These are phyloP conservation scores for Farysia itapuensis DNA, from an alignment of 1,284 basidiomycete species.

Conservation along the genomic window DNA sequence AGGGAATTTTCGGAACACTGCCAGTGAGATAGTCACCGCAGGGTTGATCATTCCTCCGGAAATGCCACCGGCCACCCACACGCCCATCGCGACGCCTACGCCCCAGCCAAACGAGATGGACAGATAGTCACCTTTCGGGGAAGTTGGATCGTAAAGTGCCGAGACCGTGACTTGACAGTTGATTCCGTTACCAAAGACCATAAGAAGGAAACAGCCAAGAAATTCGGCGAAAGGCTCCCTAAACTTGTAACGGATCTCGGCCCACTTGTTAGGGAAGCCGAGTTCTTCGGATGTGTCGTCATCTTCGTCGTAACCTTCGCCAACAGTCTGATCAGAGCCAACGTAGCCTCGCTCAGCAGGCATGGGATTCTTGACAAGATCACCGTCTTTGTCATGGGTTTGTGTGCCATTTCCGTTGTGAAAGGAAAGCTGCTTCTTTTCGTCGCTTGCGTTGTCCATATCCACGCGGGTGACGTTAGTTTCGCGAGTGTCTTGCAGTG, in stretches of 20 bases:
- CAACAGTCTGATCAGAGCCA: no score
- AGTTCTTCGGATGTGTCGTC: constrained; percentile 15
- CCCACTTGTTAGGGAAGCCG: constrained; percentile 49
- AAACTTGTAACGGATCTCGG: constrained; percentile 37
- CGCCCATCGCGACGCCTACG: constrained; percentile 49
- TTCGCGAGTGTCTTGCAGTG: constrained; percentile 3
- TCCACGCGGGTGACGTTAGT: constrained; percentile 5
- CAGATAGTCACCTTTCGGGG: constrained; percentile 39
- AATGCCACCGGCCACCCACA: constrained; percentile 50
- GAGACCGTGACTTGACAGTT: constrained; percentile 49
- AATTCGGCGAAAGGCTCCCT: constrained; percentile 50
- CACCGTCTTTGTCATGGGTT: background rate
- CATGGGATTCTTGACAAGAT: constrained; percentile 11
- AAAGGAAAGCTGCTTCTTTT: constrained; percentile 1
- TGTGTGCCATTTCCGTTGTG: constrained; percentile 14
- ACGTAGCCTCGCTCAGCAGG: constrained; percentile 16
- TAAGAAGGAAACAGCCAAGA: constrained; percentile 45
- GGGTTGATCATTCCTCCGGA: constrained; percentile 49
- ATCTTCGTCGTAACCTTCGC: constrained; percentile 1
- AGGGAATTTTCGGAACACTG: constrained; percentile 73
- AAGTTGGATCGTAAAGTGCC: constrained; percentile 17
- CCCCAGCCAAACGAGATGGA: constrained; percentile 53
- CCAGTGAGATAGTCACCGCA: constrained; percentile 68
- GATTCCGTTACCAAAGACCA: constrained; percentile 52
- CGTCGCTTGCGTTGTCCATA: constrained; percentile 2